These are phyloP conservation scores for Colletotrichum siamense DNA, from an alignment of 2,329 filamentous ascomycete species.

Conservation along the genomic window DNA sequence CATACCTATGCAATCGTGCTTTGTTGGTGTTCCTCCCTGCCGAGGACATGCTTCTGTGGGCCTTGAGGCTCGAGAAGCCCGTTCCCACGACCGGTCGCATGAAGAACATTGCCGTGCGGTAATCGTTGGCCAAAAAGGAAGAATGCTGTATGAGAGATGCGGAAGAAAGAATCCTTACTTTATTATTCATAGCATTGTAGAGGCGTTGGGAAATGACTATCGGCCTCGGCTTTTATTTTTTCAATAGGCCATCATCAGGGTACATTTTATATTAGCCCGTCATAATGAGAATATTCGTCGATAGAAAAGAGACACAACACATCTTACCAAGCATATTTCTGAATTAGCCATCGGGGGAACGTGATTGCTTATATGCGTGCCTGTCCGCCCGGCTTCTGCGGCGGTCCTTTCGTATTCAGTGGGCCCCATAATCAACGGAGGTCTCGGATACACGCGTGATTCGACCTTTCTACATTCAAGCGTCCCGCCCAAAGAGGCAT, in stretches of 20 bases:
- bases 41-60: constrained; percentile 70
- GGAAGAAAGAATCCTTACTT: background rate
- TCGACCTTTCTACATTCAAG: background rate
- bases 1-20: constrained; percentile 57
- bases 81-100: constrained; percentile 50
- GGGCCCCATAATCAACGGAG: background rate
- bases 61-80: constrained; percentile 68
- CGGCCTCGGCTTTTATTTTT: background rate
- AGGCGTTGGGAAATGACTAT: constrained; percentile 12
- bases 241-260: background rate
- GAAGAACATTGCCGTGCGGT: constrained; percentile 24
- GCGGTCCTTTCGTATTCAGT: background rate
- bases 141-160: background rate
- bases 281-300: constrained; percentile 2
- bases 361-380: background rate
- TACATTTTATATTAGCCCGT: background rate
- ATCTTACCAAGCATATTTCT: background rate
- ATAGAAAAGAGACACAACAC: background rate
- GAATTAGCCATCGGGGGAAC: background rate
- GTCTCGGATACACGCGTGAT: background rate
- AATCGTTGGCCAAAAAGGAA: background rate
- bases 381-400: background rate
- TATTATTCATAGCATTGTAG: constrained; percentile 9
- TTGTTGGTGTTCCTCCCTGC: constrained; percentile 66
- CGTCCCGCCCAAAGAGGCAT: background rate